Conservation (phyloP, 2,329 filamentous ascomycete genomes). For the Juglanconis juglandina region DNA sequence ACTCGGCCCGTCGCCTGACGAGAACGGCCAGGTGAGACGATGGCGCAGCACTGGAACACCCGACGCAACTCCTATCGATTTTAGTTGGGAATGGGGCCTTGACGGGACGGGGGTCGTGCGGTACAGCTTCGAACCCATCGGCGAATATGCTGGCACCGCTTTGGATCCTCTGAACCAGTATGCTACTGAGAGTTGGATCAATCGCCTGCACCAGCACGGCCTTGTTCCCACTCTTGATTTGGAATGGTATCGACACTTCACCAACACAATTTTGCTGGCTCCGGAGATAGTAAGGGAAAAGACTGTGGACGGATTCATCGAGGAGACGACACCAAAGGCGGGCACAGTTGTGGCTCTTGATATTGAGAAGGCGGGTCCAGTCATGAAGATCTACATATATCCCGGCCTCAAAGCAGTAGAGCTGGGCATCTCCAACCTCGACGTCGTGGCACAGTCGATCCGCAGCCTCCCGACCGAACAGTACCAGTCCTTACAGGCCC, state of each 20-base stretch:
- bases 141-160: constrained; percentile 20
- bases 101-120: constrained; percentile 21
- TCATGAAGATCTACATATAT: constrained; percentile 24
- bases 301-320: constrained; percentile 19
- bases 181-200: constrained; percentile 21
- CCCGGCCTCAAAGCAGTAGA: constrained; percentile 23
- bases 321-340: constrained; percentile 23
- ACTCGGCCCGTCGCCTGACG: constrained; percentile 22
- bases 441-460: constrained; percentile 22
- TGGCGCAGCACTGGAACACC: constrained; percentile 24
- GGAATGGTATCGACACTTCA: constrained; percentile 24
- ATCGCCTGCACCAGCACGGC: constrained; percentile 18
- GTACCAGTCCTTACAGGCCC: constrained; percentile 18
- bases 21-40: constrained; percentile 2
- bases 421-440: constrained; percentile 22
- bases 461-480: constrained; percentile 19
- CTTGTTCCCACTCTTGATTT: constrained; percentile 23
- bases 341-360: constrained; percentile 24
- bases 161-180: constrained; percentile 21
- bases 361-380: constrained; percentile 22
- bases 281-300: constrained; percentile 11
- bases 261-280: constrained; percentile 16
- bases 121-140: constrained; percentile 25
- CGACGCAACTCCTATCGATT: constrained; percentile 24
- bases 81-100: constrained; percentile 24